These are phyloP conservation scores for Cladophialophora carrionii DNA, from an alignment of 2,329 filamentous ascomycete species.

Conservation along the genomic window DNA sequence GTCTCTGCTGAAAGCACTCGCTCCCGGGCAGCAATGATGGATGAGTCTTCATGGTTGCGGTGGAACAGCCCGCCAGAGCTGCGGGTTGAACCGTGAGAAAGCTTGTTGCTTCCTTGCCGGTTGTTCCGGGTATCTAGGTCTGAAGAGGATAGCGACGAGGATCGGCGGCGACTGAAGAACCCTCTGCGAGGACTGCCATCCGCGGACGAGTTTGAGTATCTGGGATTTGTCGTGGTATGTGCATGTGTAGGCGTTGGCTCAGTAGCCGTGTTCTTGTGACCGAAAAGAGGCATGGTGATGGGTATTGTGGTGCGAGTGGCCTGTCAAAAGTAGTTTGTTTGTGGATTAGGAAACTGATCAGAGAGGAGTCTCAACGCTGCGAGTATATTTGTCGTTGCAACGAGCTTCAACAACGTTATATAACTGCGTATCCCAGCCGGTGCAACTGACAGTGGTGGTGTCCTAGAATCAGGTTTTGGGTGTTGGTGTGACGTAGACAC, in stretches of 20 bases:
- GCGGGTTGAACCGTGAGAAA: slow-evolving; percentile 36
- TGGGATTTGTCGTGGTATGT: slow-evolving; percentile 24
- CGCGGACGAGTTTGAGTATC: slow-evolving; percentile 27
- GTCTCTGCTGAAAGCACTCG: slow-evolving; percentile 65
- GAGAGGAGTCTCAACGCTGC: background rate
- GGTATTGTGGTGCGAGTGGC: background rate
- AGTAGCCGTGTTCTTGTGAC: slow-evolving; percentile 33
- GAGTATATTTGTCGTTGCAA: background rate
- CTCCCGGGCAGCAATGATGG: slow-evolving; percentile 64
- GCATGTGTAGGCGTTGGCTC: slow-evolving; percentile 28
- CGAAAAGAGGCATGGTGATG: slow-evolving; percentile 36
- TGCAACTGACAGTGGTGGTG: slow-evolving; percentile 1
- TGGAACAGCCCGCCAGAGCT: slow-evolving; percentile 46
- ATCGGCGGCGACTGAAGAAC: slow-evolving; percentile 29
- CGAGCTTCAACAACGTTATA: slow-evolving; percentile 12
- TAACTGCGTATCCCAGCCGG: background rate
- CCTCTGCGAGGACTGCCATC: slow-evolving; percentile 22
- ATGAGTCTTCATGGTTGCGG: slow-evolving; percentile 60
- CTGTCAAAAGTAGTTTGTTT: background rate
- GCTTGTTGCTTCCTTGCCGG: slow-evolving; percentile 17
- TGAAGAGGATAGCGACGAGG: slow-evolving; percentile 39
- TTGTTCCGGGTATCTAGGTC: slow-evolving; percentile 38
- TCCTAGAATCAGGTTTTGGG: slow-evolving; percentile 20
- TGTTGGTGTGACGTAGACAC: slow-evolving; percentile 19
- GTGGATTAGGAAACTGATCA: background rate